Evolutionary conservation across 176 grass and related monocot genomes (phyloP), one percentile per base, ranked within the genome.

Genomic region (Triticum monococcum): DNA sequence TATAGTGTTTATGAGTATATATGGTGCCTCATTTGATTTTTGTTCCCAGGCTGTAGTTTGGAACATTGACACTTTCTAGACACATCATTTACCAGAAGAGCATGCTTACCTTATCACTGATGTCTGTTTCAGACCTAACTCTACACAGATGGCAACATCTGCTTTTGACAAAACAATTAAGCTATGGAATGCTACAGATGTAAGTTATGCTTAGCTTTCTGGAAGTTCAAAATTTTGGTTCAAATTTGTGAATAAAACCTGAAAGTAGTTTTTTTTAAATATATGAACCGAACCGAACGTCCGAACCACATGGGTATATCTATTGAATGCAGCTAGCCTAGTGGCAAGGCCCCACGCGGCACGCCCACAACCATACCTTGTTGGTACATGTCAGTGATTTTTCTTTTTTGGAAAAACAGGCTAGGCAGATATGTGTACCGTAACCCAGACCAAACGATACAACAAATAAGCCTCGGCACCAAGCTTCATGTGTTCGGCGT

Each of bases 31-130:
- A 16, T 2, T 84, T 48, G 18, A 17, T 73, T 79, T 83, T 87
- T 74, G 16, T 64, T 86, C 81, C 35, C 79, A 99, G 97, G 94
- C 90, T 85, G 82, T 94, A 84, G 84, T 99, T 84, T 99, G 97
- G 94, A 96, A 99, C 90, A 93, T 96, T 92, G 97, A 99, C 41
- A 94, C 87, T 59, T 88, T 91, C 14, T 87, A 94, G 87, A 99
- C 92, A 40, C 93, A 94, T 77, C 79, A 93, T 88, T 94, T 79
- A 9, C 56, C 92, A 40, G 90, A 91, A 90, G 97, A 94, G 72
- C 90, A 96, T 36, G 12, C 12, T 31, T n/a, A 30, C 33, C 92
- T 99, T 65, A 90, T 96, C 61, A 96, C 94, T 48, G 97, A 99
- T 87, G 88, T 96, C 31, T 90, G 97, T 91, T 99, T 99, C 92